Evolutionary conservation across 495 filamentous ascomycete species (phyloP), one percentile per base, ranked within the genome.

Genomic region (Xylaria longipes): DNA sequence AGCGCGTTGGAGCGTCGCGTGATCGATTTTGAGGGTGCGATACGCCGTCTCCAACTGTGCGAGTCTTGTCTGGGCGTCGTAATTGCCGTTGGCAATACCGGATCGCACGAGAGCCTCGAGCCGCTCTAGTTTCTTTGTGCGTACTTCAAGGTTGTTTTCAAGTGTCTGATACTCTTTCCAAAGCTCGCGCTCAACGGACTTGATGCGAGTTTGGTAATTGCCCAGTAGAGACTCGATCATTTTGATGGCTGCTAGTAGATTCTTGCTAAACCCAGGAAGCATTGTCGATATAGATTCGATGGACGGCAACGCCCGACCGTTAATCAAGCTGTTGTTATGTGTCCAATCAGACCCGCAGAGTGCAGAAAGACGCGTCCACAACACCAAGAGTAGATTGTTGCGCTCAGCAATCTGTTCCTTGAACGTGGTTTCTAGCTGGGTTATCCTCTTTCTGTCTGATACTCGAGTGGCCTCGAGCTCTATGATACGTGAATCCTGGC

Each of bases 281-380:
- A 92, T 88, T 31, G 90, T 92, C 45, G 91, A 89, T 66, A 97
- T 90, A 54, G 94, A 88, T 74, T 97, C 94, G 61, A 96, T 83
- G 43, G 90, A 92, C 0, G 94, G 93, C 8, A 95, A 83, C 15
- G 86, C 87, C 65, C 95, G 92, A 61, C 94, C 94, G 72, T 95
- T 93, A 77, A 98, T 93, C 50, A 97, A 88, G 71, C 90, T 92
- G 74, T 98, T 95, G 71, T 93, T 90, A 73, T 97, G 92, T 0
- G 92, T 89, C 96, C 96, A 99, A 77, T 98, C 96, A 0, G 88
- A 85, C 37, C 96, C 96, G 74, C 97, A 98, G 65, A 98, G 90
- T 11, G 90, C 83, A 3, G 92, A 93, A 17, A 99, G 86, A 35
- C 94, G 89, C 65, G 93, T 93, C 96, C 96, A 99, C 20, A 98